Base-by-base conservation (phyloP, 306 rosid species). In the Vigna mungo region DNA sequence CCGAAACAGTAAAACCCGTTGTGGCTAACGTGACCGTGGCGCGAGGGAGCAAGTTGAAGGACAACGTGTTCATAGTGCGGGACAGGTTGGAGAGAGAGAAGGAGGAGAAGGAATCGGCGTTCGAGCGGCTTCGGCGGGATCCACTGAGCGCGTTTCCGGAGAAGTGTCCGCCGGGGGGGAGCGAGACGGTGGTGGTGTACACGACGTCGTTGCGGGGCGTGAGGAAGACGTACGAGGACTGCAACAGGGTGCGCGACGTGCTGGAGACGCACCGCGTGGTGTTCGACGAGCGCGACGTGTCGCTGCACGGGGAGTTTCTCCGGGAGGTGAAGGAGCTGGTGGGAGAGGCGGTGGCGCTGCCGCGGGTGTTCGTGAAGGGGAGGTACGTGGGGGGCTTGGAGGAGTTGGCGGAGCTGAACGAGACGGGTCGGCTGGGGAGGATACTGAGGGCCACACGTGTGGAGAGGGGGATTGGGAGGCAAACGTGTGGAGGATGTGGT, bases 151-250 rank as follows among this genome's bases (percentile, higher is more conserved):
- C 83, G 10, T 90, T 64, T 75, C 95, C 83, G 18, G 95, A 89
- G 83, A 94, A 74, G 71, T 86, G 90, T n/a, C 98, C 98, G 0
- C 95, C 93, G 0, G 91, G 93, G 0, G 97, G 96, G 0, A 76
- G 32, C 0, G 92, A 92, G 6, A 23, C 81, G 9, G 93, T 92
- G 76, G 98, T 94, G 58, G 76, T 94, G 8, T 94, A 92, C 80
- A 94, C 98, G 78, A 94, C 98, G 83, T 92, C 98, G 74, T 65
- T 94, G 72, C 71, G 95, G 0, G 98, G 98, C 2, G 90, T 94
- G 2, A 70, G 98, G 37, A 85, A 88, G 74, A 94, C 98, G 18
- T 85, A 70, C 53, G 97, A 92, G 80, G 96, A 92, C 1, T 94
- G 98, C 51, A 86, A 82, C 66, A 63, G 75, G 2, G 97, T 88